Conservation (phyloP, 148 eudicot species). For the Limonium bicolor region DNA sequence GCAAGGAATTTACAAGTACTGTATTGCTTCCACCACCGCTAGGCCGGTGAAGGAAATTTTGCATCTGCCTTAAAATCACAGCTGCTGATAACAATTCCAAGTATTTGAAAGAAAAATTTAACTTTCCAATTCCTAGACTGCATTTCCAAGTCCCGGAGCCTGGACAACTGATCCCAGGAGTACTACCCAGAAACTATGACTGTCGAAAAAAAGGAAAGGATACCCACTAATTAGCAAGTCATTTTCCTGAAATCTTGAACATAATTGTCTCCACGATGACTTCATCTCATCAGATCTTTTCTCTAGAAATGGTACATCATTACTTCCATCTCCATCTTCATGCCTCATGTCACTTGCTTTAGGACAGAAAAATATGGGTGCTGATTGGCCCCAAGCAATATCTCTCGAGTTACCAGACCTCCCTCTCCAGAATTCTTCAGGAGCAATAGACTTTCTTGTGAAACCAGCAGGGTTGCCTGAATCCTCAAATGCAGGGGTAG, state of each 20-base stretch:
- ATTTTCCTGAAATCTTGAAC: conserved; percentile 25
- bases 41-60: conserved; percentile 16
- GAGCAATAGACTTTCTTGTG: conserved; percentile 2
- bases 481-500: conserved; percentile 17
- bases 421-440: conserved; percentile 15
- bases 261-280: conserved; percentile 33
- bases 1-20: conserved; percentile 15
- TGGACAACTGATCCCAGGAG: conserved; percentile 17
- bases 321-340: conserved; percentile 10
- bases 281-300: conserved; percentile 27
- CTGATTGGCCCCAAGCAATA: conserved; percentile 50
- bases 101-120: conserved; percentile 40
- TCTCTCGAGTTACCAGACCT: conserved; percentile 14
- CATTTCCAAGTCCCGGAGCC: conserved; percentile 34
- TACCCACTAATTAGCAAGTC: conserved; percentile 10
- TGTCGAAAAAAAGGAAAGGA: conserved; percentile 61
- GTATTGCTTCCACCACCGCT: conserved; percentile 7
- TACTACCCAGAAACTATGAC: conserved; percentile 23
- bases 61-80: conserved; percentile 32
- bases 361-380: conserved; percentile 12
- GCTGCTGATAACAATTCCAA: conserved; percentile 23
- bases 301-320: conserved; percentile 19
- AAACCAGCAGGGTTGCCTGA: conserved; percentile 10
- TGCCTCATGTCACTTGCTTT: conserved; percentile 11
- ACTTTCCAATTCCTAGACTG: conserved; percentile 45